Evolutionary conservation across 2,329 filamentous ascomycete species (phyloP).

Genomic region (Pseudophaeomoniella oleicola): DNA sequence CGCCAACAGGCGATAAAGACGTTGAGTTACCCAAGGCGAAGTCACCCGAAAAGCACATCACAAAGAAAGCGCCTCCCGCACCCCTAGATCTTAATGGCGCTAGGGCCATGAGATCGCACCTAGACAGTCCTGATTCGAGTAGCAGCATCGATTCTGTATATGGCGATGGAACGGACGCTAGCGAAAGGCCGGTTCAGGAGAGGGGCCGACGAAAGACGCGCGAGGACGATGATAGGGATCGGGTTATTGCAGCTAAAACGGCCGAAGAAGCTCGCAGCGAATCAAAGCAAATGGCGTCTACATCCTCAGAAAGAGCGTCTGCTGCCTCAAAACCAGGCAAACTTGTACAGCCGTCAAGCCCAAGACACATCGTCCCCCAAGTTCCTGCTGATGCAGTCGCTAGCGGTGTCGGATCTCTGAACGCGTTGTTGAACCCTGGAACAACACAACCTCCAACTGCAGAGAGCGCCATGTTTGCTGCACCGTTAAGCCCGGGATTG

Average conservation of each 20-base stretch:
- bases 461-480: slow-evolving; percentile 27
- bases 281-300: slow-evolving; percentile 44
- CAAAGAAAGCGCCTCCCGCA: slow-evolving; percentile 68
- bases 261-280: slow-evolving; percentile 57
- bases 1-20: not conserved
- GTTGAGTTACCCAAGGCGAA: slow-evolving; percentile 21
- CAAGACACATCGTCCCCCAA: slow-evolving; percentile 35
- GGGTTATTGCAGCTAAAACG: slow-evolving; percentile 51
- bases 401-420: slow-evolving; percentile 15
- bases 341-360: slow-evolving; percentile 45
- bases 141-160: slow-evolving; percentile 73
- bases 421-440: slow-evolving; percentile 17
- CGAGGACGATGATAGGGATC: slow-evolving; percentile 70
- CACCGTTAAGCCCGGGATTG: slow-evolving; percentile 47
- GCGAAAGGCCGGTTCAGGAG: slow-evolving; percentile 42
- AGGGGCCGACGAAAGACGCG: slow-evolving; percentile 71
- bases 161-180: slow-evolving; percentile 59
- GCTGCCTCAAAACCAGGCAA: slow-evolving; percentile 36
- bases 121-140: slow-evolving; percentile 27
- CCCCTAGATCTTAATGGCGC: slow-evolving; percentile 56
- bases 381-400: slow-evolving; percentile 12
- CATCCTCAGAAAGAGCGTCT: slow-evolving; percentile 15
- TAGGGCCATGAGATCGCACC: slow-evolving; percentile 25
- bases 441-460: slow-evolving; percentile 12
- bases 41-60: slow-evolving; percentile 30